Evolutionary conservation across 192 early-diverging fungal species (phyloP).

Genomic region (Podila minutissima): DNA sequence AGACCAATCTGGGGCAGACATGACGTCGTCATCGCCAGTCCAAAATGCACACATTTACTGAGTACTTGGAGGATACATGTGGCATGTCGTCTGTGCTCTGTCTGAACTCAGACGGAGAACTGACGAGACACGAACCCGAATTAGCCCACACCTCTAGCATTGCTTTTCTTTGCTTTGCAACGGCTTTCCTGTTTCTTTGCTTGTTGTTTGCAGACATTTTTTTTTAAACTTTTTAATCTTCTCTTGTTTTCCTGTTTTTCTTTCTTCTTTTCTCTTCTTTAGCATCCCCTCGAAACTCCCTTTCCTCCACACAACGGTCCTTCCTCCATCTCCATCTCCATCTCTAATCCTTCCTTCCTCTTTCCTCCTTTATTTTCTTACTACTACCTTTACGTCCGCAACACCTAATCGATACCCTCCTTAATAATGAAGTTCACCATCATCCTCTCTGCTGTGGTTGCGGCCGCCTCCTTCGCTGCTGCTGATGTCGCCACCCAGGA

Average conservation of each 20-base stretch:
- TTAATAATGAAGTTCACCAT: constrained; percentile 35
- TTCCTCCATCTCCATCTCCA: not conserved
- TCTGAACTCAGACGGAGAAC: not conserved
- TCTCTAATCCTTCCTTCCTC: not conserved
- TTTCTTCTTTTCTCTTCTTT: not conserved
- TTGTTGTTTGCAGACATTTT: not conserved
- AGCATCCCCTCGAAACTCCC: not conserved
- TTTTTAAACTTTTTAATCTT: constrained; percentile 8
- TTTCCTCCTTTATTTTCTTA: not conserved
- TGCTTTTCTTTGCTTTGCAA: constrained; percentile 3
- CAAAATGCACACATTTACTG: too few relatives aligned
- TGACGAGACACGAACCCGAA: not conserved
- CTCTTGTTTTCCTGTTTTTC: not conserved
- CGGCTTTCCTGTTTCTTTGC: constrained; percentile 10
- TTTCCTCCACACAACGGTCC: not conserved
- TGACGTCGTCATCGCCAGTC: too few relatives aligned
- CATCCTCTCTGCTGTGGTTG: constrained; percentile 43
- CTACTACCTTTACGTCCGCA: not conserved
- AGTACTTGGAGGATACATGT: too few relatives aligned
- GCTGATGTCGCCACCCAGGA: constrained; percentile 15
- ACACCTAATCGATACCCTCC: not conserved
- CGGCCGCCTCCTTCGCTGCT: constrained; percentile 25
- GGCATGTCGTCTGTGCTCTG: too few relatives aligned
- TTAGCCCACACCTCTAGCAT: not conserved
- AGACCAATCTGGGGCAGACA: too few relatives aligned